phyloP scores from a whole-genome alignment of 768 basidiomycete genomes.

The Phaeotremella skinneri region DNA sequence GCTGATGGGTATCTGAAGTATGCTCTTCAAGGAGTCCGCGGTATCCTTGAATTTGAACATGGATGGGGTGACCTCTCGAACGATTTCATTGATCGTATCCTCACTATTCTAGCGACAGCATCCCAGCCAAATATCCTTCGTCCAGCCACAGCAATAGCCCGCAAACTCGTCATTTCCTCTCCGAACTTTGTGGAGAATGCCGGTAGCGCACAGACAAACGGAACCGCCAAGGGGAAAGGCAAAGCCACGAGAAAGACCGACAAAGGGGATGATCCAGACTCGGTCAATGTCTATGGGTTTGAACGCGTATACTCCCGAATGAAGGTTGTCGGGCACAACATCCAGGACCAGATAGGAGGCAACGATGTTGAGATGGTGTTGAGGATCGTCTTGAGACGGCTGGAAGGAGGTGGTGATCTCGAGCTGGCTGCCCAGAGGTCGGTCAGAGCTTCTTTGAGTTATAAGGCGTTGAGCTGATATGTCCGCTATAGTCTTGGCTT shows the following conservation, averaged over 20 bases:
- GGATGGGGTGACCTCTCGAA: constrained; percentile 35
- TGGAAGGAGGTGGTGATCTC: constrained; percentile 42
- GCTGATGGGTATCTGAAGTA: constrained; percentile 26
- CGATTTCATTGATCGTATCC: constrained; percentile 28
- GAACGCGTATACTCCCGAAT: constrained; percentile 31
- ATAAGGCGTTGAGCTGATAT: constrained; percentile 1
- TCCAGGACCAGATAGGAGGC: constrained; percentile 9
- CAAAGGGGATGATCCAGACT: constrained; percentile 2
- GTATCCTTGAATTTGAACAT: constrained; percentile 41
- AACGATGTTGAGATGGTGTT: constrained; percentile 24
- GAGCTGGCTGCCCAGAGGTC: constrained; percentile 43
- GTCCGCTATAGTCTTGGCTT: constrained; percentile 27
- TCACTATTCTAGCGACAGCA: constrained; percentile 23
- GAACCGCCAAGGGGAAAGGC: constrained; percentile 26
- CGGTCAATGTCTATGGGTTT: constrained; percentile 29
- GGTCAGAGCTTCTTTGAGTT: neutral
- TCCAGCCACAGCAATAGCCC: constrained; percentile 43
- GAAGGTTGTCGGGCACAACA: constrained; percentile 9
- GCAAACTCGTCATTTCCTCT: constrained; percentile 40
- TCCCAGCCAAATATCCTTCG: constrained; percentile 41
- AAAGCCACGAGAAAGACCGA: constrained; percentile 14
- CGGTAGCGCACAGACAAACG: constrained; percentile 3
- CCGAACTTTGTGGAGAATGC: constrained; percentile 10
- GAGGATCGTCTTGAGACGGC: constrained; percentile 27
- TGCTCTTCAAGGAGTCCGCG: constrained; percentile 44